Conservation (phyloP, 2,329 filamentous ascomycete species). For the Corniculantispora saksenae region DNA sequence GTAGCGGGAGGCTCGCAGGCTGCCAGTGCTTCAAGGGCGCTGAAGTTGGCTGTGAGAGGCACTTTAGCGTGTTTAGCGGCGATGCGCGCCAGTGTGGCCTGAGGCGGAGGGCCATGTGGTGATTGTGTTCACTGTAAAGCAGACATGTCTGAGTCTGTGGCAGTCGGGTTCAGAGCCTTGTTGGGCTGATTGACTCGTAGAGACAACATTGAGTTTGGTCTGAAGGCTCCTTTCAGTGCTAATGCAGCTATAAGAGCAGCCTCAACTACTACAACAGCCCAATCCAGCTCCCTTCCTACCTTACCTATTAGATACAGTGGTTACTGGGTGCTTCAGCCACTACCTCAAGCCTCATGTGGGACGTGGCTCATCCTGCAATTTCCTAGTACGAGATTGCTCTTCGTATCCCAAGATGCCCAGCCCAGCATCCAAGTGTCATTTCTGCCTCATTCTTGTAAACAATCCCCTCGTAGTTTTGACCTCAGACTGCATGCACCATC, state of each 20-base stretch:
- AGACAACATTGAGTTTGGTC: too few species aligned
- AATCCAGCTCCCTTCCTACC: too few species aligned
- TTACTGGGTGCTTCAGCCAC: background rate
- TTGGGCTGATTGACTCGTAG: too few species aligned
- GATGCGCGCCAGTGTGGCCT: background rate
- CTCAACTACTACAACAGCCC: too few species aligned
- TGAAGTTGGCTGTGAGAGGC: too few species aligned
- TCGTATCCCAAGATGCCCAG: background rate
- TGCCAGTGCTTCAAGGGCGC: too few species aligned
- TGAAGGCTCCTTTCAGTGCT: too few species aligned
- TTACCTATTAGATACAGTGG: background rate
- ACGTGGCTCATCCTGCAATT: constrained; percentile 17
- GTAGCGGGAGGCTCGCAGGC: too few species aligned
- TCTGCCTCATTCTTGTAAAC: background rate
- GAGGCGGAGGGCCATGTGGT: background rate
- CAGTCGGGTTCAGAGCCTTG: too few species aligned
- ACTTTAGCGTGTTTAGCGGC: background rate
- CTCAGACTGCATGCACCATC: background rate
- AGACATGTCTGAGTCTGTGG: background rate
- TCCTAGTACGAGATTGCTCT: constrained; percentile 8
- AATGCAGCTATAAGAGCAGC: too few species aligned
- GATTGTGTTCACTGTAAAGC: constrained; percentile 1
- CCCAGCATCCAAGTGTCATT: background rate
- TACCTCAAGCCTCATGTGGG: constrained; percentile 10
- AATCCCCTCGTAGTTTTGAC: background rate